Evolutionary conservation across 305 asterid species (phyloP).

Genomic region (Vinca major): DNA sequence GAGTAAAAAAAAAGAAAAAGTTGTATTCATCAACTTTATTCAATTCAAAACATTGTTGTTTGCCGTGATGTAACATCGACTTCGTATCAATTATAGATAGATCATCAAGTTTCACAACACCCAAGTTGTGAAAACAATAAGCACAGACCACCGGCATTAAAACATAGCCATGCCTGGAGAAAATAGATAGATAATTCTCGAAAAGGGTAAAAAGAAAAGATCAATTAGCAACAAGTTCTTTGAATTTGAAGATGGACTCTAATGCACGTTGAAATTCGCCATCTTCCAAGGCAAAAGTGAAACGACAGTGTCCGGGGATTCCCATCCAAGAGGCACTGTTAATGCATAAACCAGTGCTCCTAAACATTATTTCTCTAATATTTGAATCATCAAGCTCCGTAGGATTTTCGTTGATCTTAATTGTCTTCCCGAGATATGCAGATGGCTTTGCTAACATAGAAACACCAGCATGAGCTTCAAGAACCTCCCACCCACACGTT

Average conservation of each 20-base stretch:
- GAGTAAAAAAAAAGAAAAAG: too few relatives aligned
- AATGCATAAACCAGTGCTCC: slow-evolving; percentile 81
- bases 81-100: slow-evolving; percentile 2
- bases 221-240: slow-evolving; percentile 34
- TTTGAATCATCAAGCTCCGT: slow-evolving; percentile 52
- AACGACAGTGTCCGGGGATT: slow-evolving; percentile 82
- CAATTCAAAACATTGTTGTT: too few relatives aligned
- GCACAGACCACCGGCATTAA: neutral
- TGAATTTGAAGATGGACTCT: slow-evolving; percentile 64
- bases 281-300: slow-evolving; percentile 73
- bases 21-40: too few relatives aligned
- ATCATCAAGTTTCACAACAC: slow-evolving; percentile 31
- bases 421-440: slow-evolving; percentile 56
- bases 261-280: slow-evolving; percentile 60
- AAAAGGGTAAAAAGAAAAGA: neutral
- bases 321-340: slow-evolving; percentile 89
- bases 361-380: slow-evolving; percentile 70
- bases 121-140: slow-evolving; percentile 32
- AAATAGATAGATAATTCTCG: neutral
- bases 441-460: slow-evolving; percentile 79
- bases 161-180: neutral
- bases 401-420: slow-evolving; percentile 30
- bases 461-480: slow-evolving; percentile 69
- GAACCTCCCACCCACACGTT: slow-evolving; percentile 78
- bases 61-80: too few relatives aligned